Percentiles rank a stretch among this genome's conserved stretches.
Evolutionary conservation across 805 yeast species (phyloP).

Genomic region (Jamesozyma hellenica): DNA sequence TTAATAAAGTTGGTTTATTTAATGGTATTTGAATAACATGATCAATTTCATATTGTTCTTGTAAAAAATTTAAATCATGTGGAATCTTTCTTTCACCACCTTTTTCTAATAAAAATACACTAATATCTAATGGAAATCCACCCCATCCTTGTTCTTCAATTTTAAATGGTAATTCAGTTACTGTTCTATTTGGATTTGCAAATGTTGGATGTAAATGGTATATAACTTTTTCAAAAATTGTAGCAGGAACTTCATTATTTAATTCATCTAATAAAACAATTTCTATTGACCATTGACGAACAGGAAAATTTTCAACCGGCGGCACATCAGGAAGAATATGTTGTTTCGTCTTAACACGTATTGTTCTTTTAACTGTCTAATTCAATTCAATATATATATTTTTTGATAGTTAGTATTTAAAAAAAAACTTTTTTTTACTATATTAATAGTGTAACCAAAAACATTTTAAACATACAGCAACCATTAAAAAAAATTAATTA

Average conservation of each 20-base stretch:
- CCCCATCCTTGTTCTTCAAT: conserved; percentile 98
- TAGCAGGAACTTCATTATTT: conserved; percentile 83
- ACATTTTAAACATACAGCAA: conserved; percentile 6
- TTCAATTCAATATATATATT: neutral
- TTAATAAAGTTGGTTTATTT: conserved; percentile 60
- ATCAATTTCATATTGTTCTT: conserved; percentile 68
- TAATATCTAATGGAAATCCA: conserved; percentile 81
- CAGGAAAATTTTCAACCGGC: conserved; percentile 83
- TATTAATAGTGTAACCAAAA: neutral
- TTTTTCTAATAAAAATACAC: conserved; percentile 71
- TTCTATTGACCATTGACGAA: conserved; percentile 87
- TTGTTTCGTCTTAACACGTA: conserved; percentile 81
- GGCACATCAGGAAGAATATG: conserved; percentile 72
- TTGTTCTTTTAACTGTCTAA: conserved; percentile 63
- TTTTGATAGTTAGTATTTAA: neutral
- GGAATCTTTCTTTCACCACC: conserved; percentile 79
- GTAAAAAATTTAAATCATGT: conserved; percentile 83
- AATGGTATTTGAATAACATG: conserved; percentile 71
- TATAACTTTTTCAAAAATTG: conserved; percentile 82
- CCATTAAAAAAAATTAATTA: conserved; percentile 1
- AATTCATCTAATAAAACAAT: conserved; percentile 64
- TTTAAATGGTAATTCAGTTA: conserved; percentile 76
- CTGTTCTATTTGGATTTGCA: conserved; percentile 71
- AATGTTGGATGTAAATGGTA: conserved; percentile 94
- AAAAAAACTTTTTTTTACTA: neutral